Conservation (phyloP, 2,329 filamentous ascomycete genomes). For the Fusarium luffae region DNA sequence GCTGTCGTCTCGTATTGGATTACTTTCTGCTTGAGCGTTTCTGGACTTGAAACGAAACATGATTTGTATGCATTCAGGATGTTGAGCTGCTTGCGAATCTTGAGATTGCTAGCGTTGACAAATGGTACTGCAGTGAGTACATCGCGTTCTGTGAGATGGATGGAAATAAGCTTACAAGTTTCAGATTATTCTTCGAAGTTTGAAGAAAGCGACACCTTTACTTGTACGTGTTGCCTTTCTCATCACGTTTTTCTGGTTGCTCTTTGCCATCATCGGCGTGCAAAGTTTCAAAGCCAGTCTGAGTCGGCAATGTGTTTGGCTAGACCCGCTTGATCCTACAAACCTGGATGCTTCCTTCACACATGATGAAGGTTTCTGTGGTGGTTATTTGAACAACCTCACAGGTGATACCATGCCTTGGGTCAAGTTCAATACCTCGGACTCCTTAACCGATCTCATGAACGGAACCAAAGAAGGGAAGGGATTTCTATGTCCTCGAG, state of each 20-base stretch:
- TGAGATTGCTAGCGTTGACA: constrained; percentile 90
- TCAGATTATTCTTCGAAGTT: constrained; percentile 89
- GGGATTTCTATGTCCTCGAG: constrained; percentile 86
- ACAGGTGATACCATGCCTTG: constrained; percentile 73
- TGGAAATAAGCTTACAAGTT: constrained; percentile 18
- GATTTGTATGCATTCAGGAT: constrained; percentile 94
- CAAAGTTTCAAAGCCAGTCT: constrained; percentile 94
- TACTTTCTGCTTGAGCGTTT: constrained; percentile 78
- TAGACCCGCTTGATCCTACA: constrained; percentile 69
- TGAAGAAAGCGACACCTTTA: constrained; percentile 94
- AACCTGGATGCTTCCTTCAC: constrained; percentile 68
- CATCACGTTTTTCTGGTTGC: constrained; percentile 95
- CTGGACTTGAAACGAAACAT: constrained; percentile 72
- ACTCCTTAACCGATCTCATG: constrained; percentile 59
- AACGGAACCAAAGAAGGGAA: constrained; percentile 70
- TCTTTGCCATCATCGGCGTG: constrained; percentile 96
- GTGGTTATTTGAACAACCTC: constrained; percentile 76
- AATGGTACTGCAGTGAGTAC: constrained; percentile 85
- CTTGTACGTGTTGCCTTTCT: constrained; percentile 94
- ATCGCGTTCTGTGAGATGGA: background rate
- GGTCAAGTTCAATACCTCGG: constrained; percentile 60
- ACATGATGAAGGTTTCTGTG: constrained; percentile 81
- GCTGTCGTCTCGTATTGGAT: constrained; percentile 97
- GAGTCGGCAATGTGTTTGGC: constrained; percentile 81
- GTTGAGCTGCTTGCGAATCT: constrained; percentile 93